Percentiles rank a stretch among this genome's conserved stretches.
These are phyloP conservation scores for Calycina herbarum DNA, from an alignment of 2,329 filamentous ascomycete species.

Conservation along the genomic window DNA sequence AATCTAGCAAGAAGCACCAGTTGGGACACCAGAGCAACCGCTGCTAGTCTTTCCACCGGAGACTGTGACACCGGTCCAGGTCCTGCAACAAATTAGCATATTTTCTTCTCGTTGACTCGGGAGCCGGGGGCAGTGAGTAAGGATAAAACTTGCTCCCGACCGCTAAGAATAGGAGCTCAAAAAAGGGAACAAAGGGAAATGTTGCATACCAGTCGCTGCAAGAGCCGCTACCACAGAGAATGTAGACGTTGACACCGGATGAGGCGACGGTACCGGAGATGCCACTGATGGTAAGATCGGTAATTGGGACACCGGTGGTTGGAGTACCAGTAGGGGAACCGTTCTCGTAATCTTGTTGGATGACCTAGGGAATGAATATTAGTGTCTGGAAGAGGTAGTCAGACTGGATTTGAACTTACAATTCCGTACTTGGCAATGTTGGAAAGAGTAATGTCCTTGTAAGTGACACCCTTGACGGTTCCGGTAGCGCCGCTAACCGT, in stretches of 20 bases:
- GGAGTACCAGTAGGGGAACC: slow-evolving; percentile 41
- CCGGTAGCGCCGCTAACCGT: slow-evolving; percentile 52
- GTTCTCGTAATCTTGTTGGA: slow-evolving; percentile 58
- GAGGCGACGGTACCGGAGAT: slow-evolving; percentile 46
- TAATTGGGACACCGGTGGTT: slow-evolving; percentile 51
- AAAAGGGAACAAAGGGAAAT: too few relatives aligned
- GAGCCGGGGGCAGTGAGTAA: too few relatives aligned
- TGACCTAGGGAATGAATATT: slow-evolving; percentile 36
- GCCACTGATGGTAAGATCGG: slow-evolving; percentile 45
- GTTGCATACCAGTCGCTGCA: slow-evolving; percentile 46
- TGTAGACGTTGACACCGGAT: slow-evolving; percentile 45
- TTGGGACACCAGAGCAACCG: slow-evolving; percentile 43
- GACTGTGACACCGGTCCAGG: slow-evolving; percentile 48
- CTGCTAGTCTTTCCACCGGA: slow-evolving; percentile 50
- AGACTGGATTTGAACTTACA: not conserved
- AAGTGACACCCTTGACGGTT: slow-evolving; percentile 51
- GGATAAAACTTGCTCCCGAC: too few relatives aligned
- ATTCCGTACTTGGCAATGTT: slow-evolving; percentile 48
- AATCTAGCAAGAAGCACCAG: slow-evolving; percentile 23
- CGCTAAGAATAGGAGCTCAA: too few relatives aligned
- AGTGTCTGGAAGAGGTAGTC: not conserved
- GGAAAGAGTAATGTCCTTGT: slow-evolving; percentile 50
- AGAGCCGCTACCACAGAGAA: slow-evolving; percentile 52
- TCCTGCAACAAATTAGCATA: slow-evolving; percentile 22
- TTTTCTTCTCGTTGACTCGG: too few relatives aligned